Conservation (phyloP, 441 rosid species). For the Corymbia calophylla region DNA sequence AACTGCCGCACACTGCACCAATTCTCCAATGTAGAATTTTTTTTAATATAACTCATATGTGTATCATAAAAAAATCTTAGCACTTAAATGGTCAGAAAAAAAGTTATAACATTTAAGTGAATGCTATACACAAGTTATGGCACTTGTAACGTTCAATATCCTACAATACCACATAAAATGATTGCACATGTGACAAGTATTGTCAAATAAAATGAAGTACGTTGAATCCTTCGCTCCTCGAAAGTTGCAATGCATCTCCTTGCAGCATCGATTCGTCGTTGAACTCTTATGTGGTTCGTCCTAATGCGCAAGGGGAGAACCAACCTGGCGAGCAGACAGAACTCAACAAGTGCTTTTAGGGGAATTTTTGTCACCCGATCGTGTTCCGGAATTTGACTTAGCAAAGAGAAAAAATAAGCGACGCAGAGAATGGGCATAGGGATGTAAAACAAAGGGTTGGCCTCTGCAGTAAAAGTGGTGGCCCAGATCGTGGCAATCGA, state of each 20-base stretch:
- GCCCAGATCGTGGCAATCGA: background rate
- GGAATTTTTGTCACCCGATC: background rate
- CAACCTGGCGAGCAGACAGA: background rate
- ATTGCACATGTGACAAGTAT: background rate
- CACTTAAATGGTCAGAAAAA: too few species aligned
- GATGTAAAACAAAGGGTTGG: background rate
- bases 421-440: background rate
- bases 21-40: too few species aligned
- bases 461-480: background rate
- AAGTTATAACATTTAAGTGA: too few species aligned
- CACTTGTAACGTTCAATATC: too few species aligned
- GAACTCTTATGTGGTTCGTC: background rate
- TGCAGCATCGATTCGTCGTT: fast-evolving
- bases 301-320: background rate
- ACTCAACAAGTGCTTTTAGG: background rate
- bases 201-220: background rate
- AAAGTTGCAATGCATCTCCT: fast-evolving
- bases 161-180: background rate
- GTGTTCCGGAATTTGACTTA: fast-evolving
- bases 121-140: too few species aligned
- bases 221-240: background rate
- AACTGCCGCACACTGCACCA: too few species aligned
- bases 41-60: too few species aligned
- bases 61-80: too few species aligned
- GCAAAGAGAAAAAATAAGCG: fast-evolving